A percentile compares a stretch with the other conserved stretches of the same genome.
These are phyloP conservation scores for Tolypocladium pustulatum DNA, from an alignment of 2,329 filamentous ascomycete genomes.

Conservation along the genomic window DNA sequence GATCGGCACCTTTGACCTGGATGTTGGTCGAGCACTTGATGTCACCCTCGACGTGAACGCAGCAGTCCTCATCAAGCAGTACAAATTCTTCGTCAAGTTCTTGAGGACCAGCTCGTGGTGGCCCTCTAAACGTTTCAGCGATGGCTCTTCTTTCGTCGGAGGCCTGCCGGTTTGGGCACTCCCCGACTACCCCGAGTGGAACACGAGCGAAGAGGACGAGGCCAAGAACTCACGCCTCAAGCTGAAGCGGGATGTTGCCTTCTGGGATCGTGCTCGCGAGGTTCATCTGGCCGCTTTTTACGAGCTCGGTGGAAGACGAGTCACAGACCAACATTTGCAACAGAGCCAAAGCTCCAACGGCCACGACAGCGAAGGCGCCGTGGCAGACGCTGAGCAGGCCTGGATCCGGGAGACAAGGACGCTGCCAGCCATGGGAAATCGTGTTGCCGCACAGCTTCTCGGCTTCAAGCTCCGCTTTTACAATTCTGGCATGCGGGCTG, in stretches of 20 bases:
- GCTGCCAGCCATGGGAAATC: conserved; percentile 74
- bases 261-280: conserved; percentile 73
- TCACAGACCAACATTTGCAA: conserved; percentile 48
- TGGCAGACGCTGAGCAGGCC: conserved; percentile 48
- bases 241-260: conserved; percentile 57
- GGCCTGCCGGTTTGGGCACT: conserved; percentile 81
- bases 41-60: conserved; percentile 94
- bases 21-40: conserved; percentile 88
- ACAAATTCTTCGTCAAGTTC: conserved; percentile 89
- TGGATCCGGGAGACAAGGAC: conserved; percentile 79
- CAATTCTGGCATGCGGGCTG: conserved; percentile 65
- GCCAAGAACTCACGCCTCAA: conserved; percentile 44
- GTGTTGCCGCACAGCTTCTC: conserved; percentile 84
- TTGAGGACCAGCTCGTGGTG: conserved; percentile 92
- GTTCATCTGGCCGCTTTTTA: conserved; percentile 78
- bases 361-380: conserved; percentile 28
- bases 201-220: conserved; percentile 59
- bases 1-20: conserved; percentile 93
- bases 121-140: conserved; percentile 54
- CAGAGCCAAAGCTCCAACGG: conserved; percentile 27
- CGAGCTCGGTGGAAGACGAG: conserved; percentile 66
- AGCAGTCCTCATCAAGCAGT: conserved; percentile 84
- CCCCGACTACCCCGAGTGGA: conserved; percentile 56
- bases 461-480: conserved; percentile 98
- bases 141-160: conserved; percentile 33